phyloP scores from a whole-genome alignment of 306 rosid species.

The Cicer chorassanicum region DNA sequence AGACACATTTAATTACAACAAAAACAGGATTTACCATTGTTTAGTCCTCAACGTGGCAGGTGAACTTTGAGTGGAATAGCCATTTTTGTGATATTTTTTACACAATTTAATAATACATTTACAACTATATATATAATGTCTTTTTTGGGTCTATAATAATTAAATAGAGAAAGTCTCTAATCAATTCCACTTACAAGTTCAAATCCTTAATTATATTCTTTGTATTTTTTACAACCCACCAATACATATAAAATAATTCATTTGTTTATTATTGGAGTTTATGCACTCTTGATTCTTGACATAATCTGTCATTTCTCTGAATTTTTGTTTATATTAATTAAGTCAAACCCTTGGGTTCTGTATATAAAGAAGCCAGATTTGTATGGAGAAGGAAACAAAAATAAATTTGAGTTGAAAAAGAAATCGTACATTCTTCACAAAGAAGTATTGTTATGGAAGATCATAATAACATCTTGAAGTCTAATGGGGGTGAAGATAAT shows the following conservation, averaged over 20 bases:
- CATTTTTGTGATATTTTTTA: too few relatives aligned
- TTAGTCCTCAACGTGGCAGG: too few relatives aligned
- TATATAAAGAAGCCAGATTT: constrained; percentile 40
- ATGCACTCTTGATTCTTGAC: constrained; percentile 24
- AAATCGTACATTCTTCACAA: neutral
- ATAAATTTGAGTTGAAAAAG: constrained; percentile 36
- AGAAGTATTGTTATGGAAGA: constrained; percentile 37
- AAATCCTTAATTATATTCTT: neutral
- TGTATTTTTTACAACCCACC: neutral
- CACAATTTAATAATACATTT: too few relatives aligned
- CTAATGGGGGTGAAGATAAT: constrained; percentile 34
- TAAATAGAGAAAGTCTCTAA: neutral
- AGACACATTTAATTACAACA: too few relatives aligned
- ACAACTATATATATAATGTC: too few relatives aligned
- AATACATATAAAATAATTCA: neutral
- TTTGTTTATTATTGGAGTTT: constrained; percentile 17
- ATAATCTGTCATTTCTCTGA: constrained; percentile 32
- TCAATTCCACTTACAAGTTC: too few relatives aligned
- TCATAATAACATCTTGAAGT: constrained; percentile 28
- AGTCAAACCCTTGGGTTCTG: constrained; percentile 42
- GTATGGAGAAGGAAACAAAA: constrained; percentile 18
- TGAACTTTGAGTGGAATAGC: too few relatives aligned
- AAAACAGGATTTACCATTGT: too few relatives aligned
- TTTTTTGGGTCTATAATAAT: too few relatives aligned
- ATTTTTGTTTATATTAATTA: constrained; percentile 9